Percentiles rank a stretch among this genome's conserved stretches.
Conservation (phyloP, 225 moss, liverwort and hornwort species). For the Physcomitrellopsis africana region DNA sequence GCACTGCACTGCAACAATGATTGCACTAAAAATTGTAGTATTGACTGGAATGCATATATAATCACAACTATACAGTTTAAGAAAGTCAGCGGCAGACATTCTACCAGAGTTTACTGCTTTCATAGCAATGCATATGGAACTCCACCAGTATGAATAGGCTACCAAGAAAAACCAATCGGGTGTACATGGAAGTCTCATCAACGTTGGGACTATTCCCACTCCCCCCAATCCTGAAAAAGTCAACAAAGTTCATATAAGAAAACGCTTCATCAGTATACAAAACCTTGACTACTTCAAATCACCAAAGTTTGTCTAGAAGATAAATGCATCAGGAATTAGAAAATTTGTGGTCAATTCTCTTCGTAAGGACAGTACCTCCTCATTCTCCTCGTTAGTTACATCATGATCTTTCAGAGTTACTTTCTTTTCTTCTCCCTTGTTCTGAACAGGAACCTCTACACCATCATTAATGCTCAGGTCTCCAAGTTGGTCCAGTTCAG, state of each 20-base stretch:
- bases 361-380: constrained; percentile 50
- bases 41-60: constrained; percentile 51
- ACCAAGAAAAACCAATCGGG: constrained; percentile 30
- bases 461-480: constrained; percentile 47
- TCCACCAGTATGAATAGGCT: constrained; percentile 35
- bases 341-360: neutral
- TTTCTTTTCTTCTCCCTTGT: constrained; percentile 30
- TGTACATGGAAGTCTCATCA: constrained; percentile 25
- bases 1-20: constrained; percentile 35
- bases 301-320: neutral
- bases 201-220: constrained; percentile 45
- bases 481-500: constrained; percentile 54
- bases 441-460: constrained; percentile 33
- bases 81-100: constrained; percentile 43
- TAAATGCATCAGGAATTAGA: neutral
- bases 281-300: neutral
- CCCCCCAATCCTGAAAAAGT: constrained; percentile 30
- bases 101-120: constrained; percentile 43
- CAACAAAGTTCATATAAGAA: too few species aligned
- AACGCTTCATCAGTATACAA: neutral
- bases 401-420: constrained; percentile 31
- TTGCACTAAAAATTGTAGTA: constrained; percentile 52
- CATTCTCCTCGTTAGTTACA: constrained; percentile 43
- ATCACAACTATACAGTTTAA: constrained; percentile 60
- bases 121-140: constrained; percentile 34